These are phyloP conservation scores for Pyrus communis DNA, from an alignment of 306 rosid species.

Conservation along the genomic window DNA sequence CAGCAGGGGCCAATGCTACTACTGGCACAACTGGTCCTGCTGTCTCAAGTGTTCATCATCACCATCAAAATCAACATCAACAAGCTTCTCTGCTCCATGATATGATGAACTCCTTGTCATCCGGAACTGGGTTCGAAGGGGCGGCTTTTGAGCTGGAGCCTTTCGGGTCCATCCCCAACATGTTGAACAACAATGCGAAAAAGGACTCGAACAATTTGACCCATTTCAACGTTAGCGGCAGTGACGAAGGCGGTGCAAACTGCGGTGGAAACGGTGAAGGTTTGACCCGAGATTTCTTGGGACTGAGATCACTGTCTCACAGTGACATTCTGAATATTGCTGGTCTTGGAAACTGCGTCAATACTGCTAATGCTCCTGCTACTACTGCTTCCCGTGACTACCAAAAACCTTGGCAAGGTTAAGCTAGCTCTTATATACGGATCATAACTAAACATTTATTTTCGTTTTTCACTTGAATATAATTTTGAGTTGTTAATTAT, in stretches of 20 bases:
- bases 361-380: background rate
- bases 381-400: slow-evolving; percentile 25
- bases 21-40: background rate
- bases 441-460: background rate
- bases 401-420: slow-evolving; percentile 68
- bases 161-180: slow-evolving; percentile 28
- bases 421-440: background rate
- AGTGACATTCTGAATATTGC: slow-evolving; percentile 63
- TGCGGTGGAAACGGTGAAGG: slow-evolving; percentile 27
- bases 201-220: slow-evolving; percentile 3
- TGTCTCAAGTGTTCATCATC: background rate
- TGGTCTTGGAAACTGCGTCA: slow-evolving; percentile 59
- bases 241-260: background rate
- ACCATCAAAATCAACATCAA: background rate
- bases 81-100: slow-evolving; percentile 40
- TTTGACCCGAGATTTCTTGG: slow-evolving; percentile 86
- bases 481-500: slow-evolving; percentile 9
- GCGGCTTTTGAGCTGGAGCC: slow-evolving; percentile 50
- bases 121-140: slow-evolving; percentile 38
- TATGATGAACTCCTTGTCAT: slow-evolving; percentile 47
- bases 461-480: background rate
- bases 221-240: background rate
- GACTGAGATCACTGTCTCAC: slow-evolving; percentile 67
- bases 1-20: background rate
- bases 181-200: slow-evolving; percentile 7